These are phyloP conservation scores for Mortierella hygrophila DNA, from an alignment of 192 early-diverging fungal species.

Conservation along the genomic window DNA sequence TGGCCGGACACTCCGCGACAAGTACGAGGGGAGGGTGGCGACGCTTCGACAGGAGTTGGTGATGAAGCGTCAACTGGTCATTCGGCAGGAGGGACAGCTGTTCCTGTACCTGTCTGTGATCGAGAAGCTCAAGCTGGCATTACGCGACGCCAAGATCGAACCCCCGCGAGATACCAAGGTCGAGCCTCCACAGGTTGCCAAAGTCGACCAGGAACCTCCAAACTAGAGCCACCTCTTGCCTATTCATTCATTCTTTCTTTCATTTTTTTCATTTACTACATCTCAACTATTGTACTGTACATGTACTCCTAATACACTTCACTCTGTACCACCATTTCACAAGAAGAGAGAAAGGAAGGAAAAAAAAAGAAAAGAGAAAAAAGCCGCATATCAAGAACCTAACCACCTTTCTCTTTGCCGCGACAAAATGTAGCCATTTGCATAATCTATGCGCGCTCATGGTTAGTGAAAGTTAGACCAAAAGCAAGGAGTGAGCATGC, in stretches of 20 bases:
- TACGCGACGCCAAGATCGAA: constrained; percentile 5
- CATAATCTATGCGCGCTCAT: neutral
- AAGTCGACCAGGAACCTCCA: neutral
- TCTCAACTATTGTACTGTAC: neutral
- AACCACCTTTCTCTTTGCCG: neutral
- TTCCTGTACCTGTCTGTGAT: constrained; percentile 53
- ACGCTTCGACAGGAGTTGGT: constrained; percentile 2
- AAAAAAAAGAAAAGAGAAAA: neutral
- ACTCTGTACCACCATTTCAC: neutral
- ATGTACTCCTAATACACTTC: neutral
- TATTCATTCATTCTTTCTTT: neutral
- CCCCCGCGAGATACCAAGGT: neutral
- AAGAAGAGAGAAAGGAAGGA: neutral
- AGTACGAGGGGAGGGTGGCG: constrained; percentile 24
- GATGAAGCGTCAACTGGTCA: constrained; percentile 25
- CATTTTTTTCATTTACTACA: neutral
- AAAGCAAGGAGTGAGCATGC: neutral
- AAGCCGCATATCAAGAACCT: neutral
- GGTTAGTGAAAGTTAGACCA: neutral
- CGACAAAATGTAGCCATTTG: neutral
- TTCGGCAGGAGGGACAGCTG: constrained; percentile 35
- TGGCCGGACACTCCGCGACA: constrained; percentile 24
- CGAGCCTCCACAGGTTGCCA: neutral
- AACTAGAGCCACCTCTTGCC: neutral
- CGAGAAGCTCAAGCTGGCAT: constrained; percentile 39